Evolutionary conservation across 768 basidiomycete species (phyloP).

Genomic region (Russula compacta): DNA sequence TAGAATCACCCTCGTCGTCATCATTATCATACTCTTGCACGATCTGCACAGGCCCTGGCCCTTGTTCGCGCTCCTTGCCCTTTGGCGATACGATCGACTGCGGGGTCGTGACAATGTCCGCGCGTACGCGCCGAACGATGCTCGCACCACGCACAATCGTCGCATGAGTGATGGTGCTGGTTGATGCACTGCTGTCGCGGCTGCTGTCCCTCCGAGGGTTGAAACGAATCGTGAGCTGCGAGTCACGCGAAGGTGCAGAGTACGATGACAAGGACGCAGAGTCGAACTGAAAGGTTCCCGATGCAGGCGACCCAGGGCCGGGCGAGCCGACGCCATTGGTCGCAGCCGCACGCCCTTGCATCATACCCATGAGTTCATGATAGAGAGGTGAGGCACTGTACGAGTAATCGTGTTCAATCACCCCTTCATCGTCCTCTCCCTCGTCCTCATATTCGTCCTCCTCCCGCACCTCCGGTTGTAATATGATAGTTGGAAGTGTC

Average conservation of each 20-base stretch:
- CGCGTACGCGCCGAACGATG: conserved; percentile 18
- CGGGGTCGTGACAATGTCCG: conserved; percentile 10
- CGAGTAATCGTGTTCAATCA: not conserved
- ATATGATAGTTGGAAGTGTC: conserved; percentile 13
- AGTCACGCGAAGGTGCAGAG: not conserved
- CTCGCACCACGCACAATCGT: conserved; percentile 20
- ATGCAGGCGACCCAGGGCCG: not conserved
- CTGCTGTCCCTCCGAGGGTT: conserved; percentile 8
- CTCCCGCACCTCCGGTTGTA: conserved; percentile 2
- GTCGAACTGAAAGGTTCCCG: conserved; percentile 3
- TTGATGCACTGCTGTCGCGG: conserved; percentile 16
- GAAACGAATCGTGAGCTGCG: conserved; percentile 14
- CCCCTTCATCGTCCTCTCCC: not conserved
- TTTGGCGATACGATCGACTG: not conserved
- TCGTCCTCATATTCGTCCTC: not conserved
- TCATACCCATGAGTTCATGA: conserved; percentile 21
- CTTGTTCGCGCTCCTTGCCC: conserved; percentile 4
- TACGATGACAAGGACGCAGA: not conserved
- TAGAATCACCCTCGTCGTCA: conserved; percentile 3
- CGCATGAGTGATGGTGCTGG: conserved; percentile 18
- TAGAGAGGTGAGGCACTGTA: conserved; percentile 17
- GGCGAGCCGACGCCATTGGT: not conserved
- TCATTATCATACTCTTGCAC: not conserved
- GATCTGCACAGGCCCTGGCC: not conserved
- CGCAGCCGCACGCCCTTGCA: conserved; percentile 11